Base-by-base conservation (phyloP, 2,329 filamentous ascomycete genomes). In the Seiridium cupressi region DNA sequence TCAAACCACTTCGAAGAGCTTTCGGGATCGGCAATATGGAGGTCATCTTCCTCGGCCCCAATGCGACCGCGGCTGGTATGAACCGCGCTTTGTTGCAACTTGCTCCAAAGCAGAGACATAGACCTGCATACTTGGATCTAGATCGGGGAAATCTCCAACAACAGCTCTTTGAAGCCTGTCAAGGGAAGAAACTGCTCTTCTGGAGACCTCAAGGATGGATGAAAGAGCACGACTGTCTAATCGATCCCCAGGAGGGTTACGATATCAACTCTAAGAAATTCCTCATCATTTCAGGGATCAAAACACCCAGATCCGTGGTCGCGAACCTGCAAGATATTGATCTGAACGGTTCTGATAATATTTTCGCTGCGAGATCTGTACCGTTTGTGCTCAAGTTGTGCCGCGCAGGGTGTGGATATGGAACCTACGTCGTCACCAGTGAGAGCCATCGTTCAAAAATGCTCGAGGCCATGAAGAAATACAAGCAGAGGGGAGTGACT, bases 121-220 rank as follows among this genome's bases (percentile, higher is more conserved):
- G 59, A 5, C 62, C 65, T 2, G 49, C 42, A 1, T 55, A 66
- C 32, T 51, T 68, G 18, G 60, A 66, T 13, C 57, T 68, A 13
- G 57, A 66, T 5, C 42, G 55, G 13, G 48, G 40, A 3, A 54
- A 47, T 8, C 42, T 63, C 9, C 34, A 31, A 6, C 40, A 55
- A 4, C 55, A 65, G 46, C 60, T 68, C 7, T 57, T 46, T 4
- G 34, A 58, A 38, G 51, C 58, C 3, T 60, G 58, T 3, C 31
- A 57, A 36, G 55, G 59, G 13, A 61, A 58, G 57, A 66, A 66
- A 18, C 51, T 68, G 10, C 60, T 66, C 26, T 68, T 68, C 54
- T 68, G 66, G 66, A 51, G 66, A 10, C 66, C 66, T 4, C 66
- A 68, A 49, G 65, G 59, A 6, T 68, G 66, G 66, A 68, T 68